Conservation (phyloP, 2,329 filamentous ascomycete species). For the Lasiodiplodia theobromae region DNA sequence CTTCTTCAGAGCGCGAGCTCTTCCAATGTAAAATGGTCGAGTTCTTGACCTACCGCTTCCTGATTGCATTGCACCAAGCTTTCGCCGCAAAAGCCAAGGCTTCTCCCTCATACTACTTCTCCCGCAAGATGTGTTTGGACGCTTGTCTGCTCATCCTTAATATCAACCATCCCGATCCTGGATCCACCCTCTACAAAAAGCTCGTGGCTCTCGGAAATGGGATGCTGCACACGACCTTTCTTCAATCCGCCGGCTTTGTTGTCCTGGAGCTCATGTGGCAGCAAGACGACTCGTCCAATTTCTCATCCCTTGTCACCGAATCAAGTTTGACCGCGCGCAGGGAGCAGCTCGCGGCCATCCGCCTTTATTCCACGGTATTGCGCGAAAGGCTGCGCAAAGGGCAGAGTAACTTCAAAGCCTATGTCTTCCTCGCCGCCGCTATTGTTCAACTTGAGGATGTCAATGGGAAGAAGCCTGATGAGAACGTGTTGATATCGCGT, state of each 20-base stretch:
- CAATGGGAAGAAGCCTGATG: not conserved
- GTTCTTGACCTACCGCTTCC: conserved; percentile 61
- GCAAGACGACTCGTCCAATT: not conserved
- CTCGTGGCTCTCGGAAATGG: conserved; percentile 10
- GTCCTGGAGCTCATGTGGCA: conserved; percentile 4
- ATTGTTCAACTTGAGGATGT: not conserved
- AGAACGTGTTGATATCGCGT: not conserved
- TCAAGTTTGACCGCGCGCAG: not conserved
- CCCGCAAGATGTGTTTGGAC: conserved; percentile 57
- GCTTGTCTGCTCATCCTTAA: conserved; percentile 70
- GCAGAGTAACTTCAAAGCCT: conserved; percentile 15
- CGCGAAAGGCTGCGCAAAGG: not conserved
- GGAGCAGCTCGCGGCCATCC: conserved; percentile 3
- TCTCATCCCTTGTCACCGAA: not conserved
- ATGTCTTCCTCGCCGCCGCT: not conserved
- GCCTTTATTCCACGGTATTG: not conserved
- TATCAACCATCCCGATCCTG: conserved; percentile 53
- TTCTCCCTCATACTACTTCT: conserved; percentile 60
- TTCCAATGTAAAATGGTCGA: conserved; percentile 62
- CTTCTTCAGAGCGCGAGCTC: conserved; percentile 1
- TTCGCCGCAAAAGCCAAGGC: conserved; percentile 53
- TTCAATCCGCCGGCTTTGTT: not conserved
- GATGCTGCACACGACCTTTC: not conserved
- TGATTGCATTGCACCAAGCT: conserved; percentile 62
- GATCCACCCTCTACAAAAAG: not conserved